Evolutionary conservation across 352 stramenopile species (phyloP), one percentile per base, ranked within the genome.

Genomic region (Saprolegnia parasitica): DNA sequence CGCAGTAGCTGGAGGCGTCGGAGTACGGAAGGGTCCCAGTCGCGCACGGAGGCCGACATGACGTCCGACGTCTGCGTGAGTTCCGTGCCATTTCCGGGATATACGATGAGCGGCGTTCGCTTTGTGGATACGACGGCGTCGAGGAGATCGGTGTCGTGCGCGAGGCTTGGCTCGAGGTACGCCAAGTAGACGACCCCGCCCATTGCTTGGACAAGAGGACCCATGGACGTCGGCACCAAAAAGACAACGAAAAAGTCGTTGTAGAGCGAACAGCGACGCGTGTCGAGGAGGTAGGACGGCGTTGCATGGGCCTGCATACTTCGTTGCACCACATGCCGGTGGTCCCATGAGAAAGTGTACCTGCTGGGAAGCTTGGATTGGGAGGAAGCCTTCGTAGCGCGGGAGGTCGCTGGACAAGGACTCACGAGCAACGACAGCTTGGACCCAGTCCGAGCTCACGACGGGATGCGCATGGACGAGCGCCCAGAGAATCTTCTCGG

Each of bases 401-500:
- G 87, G 87, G 42, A 95, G 68, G 15, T 83, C 77, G 57, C 92
- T 83, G 0, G 87, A 83, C 42, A 95, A 71, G 49, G 78, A 91
- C 61, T 86, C 83, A 56, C 87, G 87, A 18, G 80, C 79, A 24
- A 90, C 72, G 50, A 95, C 85, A 18, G 83, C 86, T 49, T 89
- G 87, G 40, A 95, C 79, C 87, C 87, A 95, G 13, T 81, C 74
- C 37, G 84, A 90, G 54, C 77, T 87, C 56, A 95, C 87, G 57
- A 95, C 84, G 0, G 83, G 86, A 55, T 94, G 87, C 54, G 88
- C 91, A 72, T 88, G 87, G 63, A 94, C 86, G 18, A 95, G 77
- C 11, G 87, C 84, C 87, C 87, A 95, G 11, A 95, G 77, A 63
- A 94, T 81, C 58, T 95, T 95, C 26, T 92, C 81, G 0, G 87